Evolutionary conservation across 805 yeast species (phyloP).

Genomic region (Hanseniaspora occidentalis): DNA sequence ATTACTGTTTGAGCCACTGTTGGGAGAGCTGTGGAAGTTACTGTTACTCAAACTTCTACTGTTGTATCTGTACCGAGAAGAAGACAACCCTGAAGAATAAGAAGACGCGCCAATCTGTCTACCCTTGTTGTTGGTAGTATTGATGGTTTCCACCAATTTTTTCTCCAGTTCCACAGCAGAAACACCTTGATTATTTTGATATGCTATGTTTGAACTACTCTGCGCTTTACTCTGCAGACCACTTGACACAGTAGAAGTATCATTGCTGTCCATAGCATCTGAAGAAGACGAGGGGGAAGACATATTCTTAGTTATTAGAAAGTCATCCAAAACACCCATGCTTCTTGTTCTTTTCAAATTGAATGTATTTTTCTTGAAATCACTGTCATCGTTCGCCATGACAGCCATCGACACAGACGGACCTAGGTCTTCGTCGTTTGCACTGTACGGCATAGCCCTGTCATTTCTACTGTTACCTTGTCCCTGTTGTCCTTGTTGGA

Average conservation of each 20-base stretch:
- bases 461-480: conserved; percentile 5
- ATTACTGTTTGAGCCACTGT: neutral
- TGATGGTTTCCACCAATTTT: too few relatives aligned
- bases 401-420: conserved; percentile 38
- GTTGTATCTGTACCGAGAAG: too few relatives aligned
- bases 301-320: conserved; percentile 31
- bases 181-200: too few relatives aligned
- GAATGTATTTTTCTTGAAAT: conserved; percentile 58
- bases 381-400: conserved; percentile 58
- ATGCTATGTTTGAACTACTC: too few relatives aligned
- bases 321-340: conserved; percentile 67
- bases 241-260: too few relatives aligned
- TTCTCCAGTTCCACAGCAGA: too few relatives aligned
- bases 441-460: conserved; percentile 3
- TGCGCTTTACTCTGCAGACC: too few relatives aligned
- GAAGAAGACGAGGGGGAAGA: conserved; percentile 12
- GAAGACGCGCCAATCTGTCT: too few relatives aligned
- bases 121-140: too few relatives aligned
- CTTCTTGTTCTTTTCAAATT: conserved; percentile 72
- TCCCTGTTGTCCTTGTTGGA: conserved; percentile 9
- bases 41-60: neutral
- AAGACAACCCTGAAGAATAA: too few relatives aligned
- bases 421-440: conserved; percentile 23
- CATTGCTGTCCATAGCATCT: conserved; percentile 4
- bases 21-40: neutral